These are phyloP conservation scores for Cladosporium phlei DNA, from an alignment of 2,329 filamentous ascomycete species.

Conservation along the genomic window DNA sequence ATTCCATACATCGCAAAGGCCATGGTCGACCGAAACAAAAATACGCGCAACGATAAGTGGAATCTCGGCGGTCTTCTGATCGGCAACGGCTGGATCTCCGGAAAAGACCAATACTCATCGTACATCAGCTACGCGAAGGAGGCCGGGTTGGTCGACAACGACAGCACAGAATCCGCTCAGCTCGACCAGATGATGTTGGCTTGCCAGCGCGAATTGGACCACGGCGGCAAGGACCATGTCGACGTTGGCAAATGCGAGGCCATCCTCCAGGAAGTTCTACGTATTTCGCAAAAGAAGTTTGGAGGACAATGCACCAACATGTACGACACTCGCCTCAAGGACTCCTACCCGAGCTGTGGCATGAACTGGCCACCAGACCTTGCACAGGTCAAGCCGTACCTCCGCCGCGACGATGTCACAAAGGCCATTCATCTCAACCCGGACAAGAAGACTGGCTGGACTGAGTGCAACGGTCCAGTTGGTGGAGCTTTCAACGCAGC, in stretches of 20 bases:
- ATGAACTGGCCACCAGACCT: slow-evolving; percentile 98
- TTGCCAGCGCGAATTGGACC: slow-evolving; percentile 41
- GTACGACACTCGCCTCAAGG: slow-evolving; percentile 88
- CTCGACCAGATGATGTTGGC: slow-evolving; percentile 39
- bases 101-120: slow-evolving; percentile 79
- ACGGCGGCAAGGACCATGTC: slow-evolving; percentile 56
- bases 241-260: slow-evolving; percentile 68
- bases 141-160: slow-evolving; percentile 65
- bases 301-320: slow-evolving; percentile 75
- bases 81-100: slow-evolving; percentile 96
- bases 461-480: slow-evolving; percentile 80
- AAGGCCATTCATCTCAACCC: slow-evolving; percentile 75
- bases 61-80: slow-evolving; percentile 81
- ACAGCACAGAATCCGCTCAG: slow-evolving; percentile 58
- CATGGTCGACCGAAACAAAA: slow-evolving; percentile 77
- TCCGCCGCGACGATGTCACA: slow-evolving; percentile 74
- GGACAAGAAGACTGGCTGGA: slow-evolving; percentile 83
- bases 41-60: slow-evolving; percentile 57
- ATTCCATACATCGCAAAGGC: slow-evolving; percentile 95
- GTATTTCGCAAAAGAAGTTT: slow-evolving; percentile 49
- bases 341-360: slow-evolving; percentile 77
- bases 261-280: slow-evolving; percentile 69
- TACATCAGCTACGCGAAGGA: slow-evolving; percentile 81
- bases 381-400: slow-evolving; percentile 69
- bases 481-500: slow-evolving; percentile 63